Base-by-base conservation (phyloP, 164 flowering plant genomes). In the Kalanchoe fedtschenkoi region DNA sequence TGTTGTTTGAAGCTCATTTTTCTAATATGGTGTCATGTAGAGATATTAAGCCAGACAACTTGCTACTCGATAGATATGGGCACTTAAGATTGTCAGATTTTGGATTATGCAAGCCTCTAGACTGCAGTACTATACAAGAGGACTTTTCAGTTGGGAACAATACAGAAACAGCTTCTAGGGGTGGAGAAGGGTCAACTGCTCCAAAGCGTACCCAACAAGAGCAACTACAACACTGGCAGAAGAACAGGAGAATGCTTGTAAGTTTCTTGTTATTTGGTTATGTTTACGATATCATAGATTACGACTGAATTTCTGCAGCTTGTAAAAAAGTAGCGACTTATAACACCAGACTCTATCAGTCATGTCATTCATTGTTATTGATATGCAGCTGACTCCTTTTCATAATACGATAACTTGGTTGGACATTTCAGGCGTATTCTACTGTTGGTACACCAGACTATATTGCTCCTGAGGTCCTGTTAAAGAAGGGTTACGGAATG, bases 141-240 rank as follows among this genome's bases (percentile, higher is more conserved):
- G 63, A 79, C 42, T 75, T 76, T 61, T 83, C 75, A 66, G 66
- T 80, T 67, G 78, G 68, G 46, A n/a, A 70, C 19, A 64, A 67
- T 70, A 75, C 73, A 64, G 84, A 75, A 67, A 81, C 65, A 38
- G 70, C 62, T 64, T 30, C 55, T 47, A 63, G 68, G 62, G 85
- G 71, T 65, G 62, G 75, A 22, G 81, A 79, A 69, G 81, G 75
- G 69, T 79, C 43, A 81, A 73, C 69, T 66, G 79, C n/a, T 77
- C 62, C 38, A 72, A 74, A 87, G 87, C 80, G 63, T 58, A 83
- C 84, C 60, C 74, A 85, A 26, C 78, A 35, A 35, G 91, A 86
- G 66, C 87, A 83, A 66, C 78, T 86, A 61, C 85, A 82, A 64
- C 88, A 83, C 65, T 86, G 91, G 91, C 83, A 86, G 72, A 75